Conservation (phyloP, 2,329 filamentous ascomycete genomes). For the Fusarium austroafricanum region DNA sequence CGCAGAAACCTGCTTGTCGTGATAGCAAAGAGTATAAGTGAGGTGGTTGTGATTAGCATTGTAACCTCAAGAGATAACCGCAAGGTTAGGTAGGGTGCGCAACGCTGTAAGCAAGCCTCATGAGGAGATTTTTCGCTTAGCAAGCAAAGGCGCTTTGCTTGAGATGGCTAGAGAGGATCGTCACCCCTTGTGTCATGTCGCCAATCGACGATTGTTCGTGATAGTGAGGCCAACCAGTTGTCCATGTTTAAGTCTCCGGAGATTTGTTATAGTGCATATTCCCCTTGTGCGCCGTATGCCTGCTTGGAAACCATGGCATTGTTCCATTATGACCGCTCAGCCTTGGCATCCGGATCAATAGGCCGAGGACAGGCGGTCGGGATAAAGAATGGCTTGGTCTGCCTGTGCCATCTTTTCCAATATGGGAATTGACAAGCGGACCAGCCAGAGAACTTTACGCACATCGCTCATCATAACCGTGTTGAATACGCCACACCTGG, state of each 20-base stretch:
- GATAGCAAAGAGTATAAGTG: slow-evolving; percentile 15
- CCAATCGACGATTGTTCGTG: slow-evolving; percentile 44
- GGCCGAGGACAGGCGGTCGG: slow-evolving; percentile 39
- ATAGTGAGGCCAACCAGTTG: slow-evolving; percentile 17
- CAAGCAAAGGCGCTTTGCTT: slow-evolving; percentile 35
- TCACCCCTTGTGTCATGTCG: slow-evolving; percentile 31
- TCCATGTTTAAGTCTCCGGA: slow-evolving; percentile 28
- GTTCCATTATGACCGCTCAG: slow-evolving; percentile 22
- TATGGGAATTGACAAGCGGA: slow-evolving; percentile 28
- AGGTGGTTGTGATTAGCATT: slow-evolving; percentile 24
- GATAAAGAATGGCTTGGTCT: slow-evolving; percentile 13
- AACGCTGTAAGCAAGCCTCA: slow-evolving; percentile 28
- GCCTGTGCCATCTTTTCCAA: slow-evolving; percentile 16
- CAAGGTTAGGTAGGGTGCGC: slow-evolving; percentile 15
- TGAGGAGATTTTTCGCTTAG: slow-evolving; percentile 27
- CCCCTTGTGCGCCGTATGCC: slow-evolving; percentile 27
- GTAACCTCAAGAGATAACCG: slow-evolving; percentile 33
- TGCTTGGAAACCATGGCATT: slow-evolving; percentile 12
- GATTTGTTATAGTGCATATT: slow-evolving; percentile 27
- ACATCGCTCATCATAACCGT: slow-evolving; percentile 5
- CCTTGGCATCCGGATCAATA: slow-evolving; percentile 44
- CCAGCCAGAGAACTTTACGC: slow-evolving; percentile 19
- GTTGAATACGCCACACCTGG: slow-evolving; percentile 27
- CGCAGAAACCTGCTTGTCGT: slow-evolving; percentile 36
- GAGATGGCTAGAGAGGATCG: slow-evolving; percentile 39